These are phyloP conservation scores for Thuja plicata DNA, from an alignment of 83 land plant genomes.

Conservation along the genomic window DNA sequence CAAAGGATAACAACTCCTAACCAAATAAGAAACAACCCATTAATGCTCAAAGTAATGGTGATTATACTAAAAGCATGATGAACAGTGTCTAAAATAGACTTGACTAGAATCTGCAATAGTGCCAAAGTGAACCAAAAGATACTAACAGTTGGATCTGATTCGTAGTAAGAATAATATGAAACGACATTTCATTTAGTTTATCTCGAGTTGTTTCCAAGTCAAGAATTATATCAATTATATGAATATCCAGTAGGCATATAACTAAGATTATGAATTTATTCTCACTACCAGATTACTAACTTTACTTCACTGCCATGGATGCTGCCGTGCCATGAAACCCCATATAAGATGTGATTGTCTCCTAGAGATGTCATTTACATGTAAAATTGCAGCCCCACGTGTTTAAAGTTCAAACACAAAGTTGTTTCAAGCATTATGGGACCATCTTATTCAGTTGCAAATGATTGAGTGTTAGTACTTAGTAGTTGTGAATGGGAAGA, in stretches of 20 bases:
- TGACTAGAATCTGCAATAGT: neutral
- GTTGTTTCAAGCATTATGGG: neutral
- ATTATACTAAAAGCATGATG: neutral
- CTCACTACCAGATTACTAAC: neutral
- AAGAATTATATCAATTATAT: neutral
- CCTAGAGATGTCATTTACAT: neutral
- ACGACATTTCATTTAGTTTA: neutral
- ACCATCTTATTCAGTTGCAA: neutral
- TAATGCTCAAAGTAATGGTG: neutral
- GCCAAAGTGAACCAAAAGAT: neutral
- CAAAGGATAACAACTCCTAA: neutral
- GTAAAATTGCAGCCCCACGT: neutral
- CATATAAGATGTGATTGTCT: neutral
- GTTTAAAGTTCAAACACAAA: neutral
- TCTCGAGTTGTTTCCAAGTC: neutral
- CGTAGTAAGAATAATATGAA: neutral
- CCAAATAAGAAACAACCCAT: neutral
- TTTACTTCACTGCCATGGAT: neutral
- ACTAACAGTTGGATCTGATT: neutral
- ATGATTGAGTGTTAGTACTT: neutral
- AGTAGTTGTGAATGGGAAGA: neutral
- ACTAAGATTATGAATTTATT: neutral
- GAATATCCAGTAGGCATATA: neutral
- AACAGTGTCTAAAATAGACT: neutral
- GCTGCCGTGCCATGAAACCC: neutral